These are phyloP conservation scores for Backusella liffmaniae DNA, from an alignment of 192 early-diverging fungal genomes.

Conservation along the genomic window DNA sequence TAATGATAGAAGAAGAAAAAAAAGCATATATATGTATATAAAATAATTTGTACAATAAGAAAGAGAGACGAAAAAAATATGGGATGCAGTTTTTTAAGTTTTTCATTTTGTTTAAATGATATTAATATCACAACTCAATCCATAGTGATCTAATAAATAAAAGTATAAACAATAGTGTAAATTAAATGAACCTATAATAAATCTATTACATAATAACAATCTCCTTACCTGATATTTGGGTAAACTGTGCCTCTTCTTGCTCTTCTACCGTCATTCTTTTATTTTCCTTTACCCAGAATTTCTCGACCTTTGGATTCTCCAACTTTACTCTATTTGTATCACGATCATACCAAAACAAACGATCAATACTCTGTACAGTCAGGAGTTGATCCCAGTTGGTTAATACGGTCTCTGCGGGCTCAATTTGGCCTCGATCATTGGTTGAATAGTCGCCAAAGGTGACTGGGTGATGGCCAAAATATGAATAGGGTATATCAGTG, in stretches of 20 bases:
- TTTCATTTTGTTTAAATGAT: not conserved
- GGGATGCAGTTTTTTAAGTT: not conserved
- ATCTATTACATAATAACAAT: not conserved
- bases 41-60: not conserved
- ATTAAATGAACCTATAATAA: not conserved
- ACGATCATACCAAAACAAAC: constrained; percentile 23
- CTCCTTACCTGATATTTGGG: constrained; percentile 43
- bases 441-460: constrained; percentile 71
- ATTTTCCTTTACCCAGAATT: constrained; percentile 32
- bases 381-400: constrained; percentile 50
- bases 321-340: not conserved
- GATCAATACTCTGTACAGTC: constrained; percentile 38
- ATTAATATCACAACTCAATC: constrained; percentile 25
- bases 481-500: constrained; percentile 55
- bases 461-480: constrained; percentile 70
- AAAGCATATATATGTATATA: not conserved
- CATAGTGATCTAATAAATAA: constrained; percentile 43
- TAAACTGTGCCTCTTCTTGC: constrained; percentile 20
- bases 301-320: constrained; percentile 18
- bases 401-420: constrained; percentile 62
- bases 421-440: constrained; percentile 38
- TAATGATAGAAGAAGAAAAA: not conserved
- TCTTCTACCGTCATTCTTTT: constrained; percentile 19
- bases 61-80: not conserved
- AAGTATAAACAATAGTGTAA: constrained; percentile 6